Percentiles rank a stretch among this genome's conserved stretches.
Conservation (phyloP, 306 rosid genomes). For the Vicia sativa region DNA sequence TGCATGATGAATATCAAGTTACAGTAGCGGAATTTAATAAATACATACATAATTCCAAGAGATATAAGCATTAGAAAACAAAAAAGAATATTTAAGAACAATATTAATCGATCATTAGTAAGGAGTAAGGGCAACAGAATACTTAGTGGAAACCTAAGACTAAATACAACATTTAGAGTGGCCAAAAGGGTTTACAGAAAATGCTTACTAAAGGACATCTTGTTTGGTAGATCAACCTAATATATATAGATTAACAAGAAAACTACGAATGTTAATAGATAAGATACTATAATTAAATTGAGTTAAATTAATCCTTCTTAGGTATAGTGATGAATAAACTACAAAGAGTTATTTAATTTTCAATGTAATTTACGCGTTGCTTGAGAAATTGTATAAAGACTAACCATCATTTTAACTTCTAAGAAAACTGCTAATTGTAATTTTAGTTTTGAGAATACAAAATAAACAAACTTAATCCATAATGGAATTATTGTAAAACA, state of each 20-base stretch:
- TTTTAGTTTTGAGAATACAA: too few species aligned
- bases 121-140: constrained; percentile 21
- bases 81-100: not conserved
- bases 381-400: too few species aligned
- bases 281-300: too few species aligned
- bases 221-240: constrained; percentile 65
- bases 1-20: not conserved
- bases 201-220: constrained; percentile 48
- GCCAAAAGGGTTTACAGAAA: constrained; percentile 39
- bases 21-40: not conserved
- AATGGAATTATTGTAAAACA: too few species aligned
- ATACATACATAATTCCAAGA: not conserved
- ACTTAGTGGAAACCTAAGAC: constrained; percentile 27
- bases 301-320: not conserved
- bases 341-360: too few species aligned
- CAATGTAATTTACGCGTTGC: too few species aligned
- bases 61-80: not conserved
- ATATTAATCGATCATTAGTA: not conserved
- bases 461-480: too few species aligned
- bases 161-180: constrained; percentile 36
- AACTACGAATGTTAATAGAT: not conserved
- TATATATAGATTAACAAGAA: constrained; percentile 22
- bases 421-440: too few species aligned
- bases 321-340: not conserved
- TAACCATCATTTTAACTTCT: too few species aligned